Evolutionary conservation across 192 early-diverging fungal species (phyloP).

Genomic region (Ambispora gerdemannii): DNA sequence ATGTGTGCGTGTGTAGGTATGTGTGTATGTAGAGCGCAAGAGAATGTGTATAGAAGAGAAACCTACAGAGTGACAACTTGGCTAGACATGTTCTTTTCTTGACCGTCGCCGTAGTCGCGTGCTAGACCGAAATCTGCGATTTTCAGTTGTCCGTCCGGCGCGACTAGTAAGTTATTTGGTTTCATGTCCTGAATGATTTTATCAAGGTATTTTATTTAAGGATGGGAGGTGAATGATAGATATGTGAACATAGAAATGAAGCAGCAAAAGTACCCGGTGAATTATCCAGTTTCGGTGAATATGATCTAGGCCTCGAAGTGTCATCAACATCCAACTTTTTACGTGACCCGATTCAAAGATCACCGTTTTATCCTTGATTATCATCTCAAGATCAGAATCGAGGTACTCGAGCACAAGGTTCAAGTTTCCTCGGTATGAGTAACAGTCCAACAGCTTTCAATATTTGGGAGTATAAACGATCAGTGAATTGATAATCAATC

Average conservation of each 20-base stretch:
- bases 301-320: constrained; percentile 85
- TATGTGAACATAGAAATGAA: not conserved
- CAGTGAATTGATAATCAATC: not conserved
- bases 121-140: constrained; percentile 98
- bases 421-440: constrained; percentile 84
- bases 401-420: constrained; percentile 94
- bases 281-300: constrained; percentile 88
- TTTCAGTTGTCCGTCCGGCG: constrained; percentile 85
- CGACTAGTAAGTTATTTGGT: constrained; percentile 82
- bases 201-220: constrained; percentile 3
- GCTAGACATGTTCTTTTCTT: constrained; percentile 75
- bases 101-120: constrained; percentile 86
- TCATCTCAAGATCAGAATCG: constrained; percentile 91
- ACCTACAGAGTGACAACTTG: constrained; percentile 83
- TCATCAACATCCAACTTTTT: constrained; percentile 98
- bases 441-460: constrained; percentile 83
- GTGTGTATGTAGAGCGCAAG: not conserved
- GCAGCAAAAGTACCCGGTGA: constrained; percentile 61
- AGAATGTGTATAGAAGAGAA: not conserved
- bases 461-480: not conserved
- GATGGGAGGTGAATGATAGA: not conserved
- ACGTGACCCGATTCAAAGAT: constrained; percentile 89
- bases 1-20: not conserved
- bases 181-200: constrained; percentile 67
- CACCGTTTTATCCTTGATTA: constrained; percentile 91